Evolutionary conservation across 176 grass and related monocot species (phyloP).

Genomic region (Carex myosuroides): DNA sequence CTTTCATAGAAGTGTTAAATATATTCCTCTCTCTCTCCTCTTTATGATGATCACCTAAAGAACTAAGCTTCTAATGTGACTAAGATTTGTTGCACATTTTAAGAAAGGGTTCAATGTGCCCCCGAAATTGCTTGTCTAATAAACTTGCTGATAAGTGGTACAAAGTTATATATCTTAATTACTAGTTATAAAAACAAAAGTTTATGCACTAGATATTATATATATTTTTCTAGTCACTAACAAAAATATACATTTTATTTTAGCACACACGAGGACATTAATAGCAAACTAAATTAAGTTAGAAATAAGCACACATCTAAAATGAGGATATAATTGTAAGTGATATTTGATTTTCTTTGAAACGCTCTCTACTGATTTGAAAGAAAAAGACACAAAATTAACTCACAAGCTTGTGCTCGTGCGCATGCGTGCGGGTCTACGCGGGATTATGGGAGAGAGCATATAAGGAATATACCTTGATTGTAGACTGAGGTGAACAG

Average conservation of each 20-base stretch:
- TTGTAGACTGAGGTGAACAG: conserved; percentile 54
- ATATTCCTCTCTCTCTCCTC: conserved; percentile 26
- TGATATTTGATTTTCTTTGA: neutral
- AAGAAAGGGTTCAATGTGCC: neutral
- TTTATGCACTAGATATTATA: neutral
- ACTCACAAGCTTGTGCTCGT: conserved; percentile 22
- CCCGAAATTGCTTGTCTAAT: neutral
- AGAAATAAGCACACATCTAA: neutral
- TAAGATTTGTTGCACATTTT: conserved; percentile 26
- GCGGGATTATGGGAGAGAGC: conserved; percentile 15
- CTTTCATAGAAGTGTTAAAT: conserved; percentile 28
- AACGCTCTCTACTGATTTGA: neutral
- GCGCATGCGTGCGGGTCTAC: neutral
- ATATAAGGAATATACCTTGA: conserved; percentile 63
- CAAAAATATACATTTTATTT: neutral
- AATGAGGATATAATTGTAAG: neutral
- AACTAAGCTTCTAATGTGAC: conserved; percentile 38
- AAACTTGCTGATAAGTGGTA: neutral
- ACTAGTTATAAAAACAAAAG: neutral
- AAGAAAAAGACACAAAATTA: neutral
- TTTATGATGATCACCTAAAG: conserved; percentile 32
- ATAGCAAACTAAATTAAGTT: neutral
- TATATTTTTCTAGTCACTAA: neutral
- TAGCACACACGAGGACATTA: neutral
- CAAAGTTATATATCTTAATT: neutral